A percentile compares a stretch with the other conserved stretches of the same genome.
Conservation (phyloP, 805 yeast species). For the Citeromyces matritensis region DNA sequence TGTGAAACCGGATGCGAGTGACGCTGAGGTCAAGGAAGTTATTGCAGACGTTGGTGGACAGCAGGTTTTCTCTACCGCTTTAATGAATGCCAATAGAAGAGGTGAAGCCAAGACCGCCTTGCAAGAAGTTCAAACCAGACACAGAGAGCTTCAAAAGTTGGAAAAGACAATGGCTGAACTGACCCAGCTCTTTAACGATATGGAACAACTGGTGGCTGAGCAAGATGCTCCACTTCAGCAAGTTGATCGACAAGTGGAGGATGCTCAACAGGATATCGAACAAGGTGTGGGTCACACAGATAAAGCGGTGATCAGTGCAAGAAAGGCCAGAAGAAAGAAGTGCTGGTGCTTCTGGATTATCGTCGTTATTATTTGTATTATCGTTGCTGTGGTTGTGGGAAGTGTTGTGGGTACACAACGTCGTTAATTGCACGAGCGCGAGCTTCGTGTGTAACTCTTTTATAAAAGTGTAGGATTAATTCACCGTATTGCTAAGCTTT, state of each 20-base stretch:
- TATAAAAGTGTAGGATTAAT: no score
- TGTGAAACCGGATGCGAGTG: constrained; percentile 75
- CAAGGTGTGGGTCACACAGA: constrained; percentile 89
- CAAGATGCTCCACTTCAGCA: constrained; percentile 82
- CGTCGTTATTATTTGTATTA: constrained; percentile 40
- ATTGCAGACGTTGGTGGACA: constrained; percentile 75
- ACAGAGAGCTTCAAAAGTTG: constrained; percentile 85
- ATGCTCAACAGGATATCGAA: constrained; percentile 84
- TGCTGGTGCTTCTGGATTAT: constrained; percentile 68
- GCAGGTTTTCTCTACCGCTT: constrained; percentile 90
- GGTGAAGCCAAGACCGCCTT: constrained; percentile 94
- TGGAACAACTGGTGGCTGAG: constrained; percentile 92
- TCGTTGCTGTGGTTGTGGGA: constrained; percentile 58
- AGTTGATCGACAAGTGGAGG: constrained; percentile 65
- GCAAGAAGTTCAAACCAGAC: constrained; percentile 92
- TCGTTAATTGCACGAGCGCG: not conserved
- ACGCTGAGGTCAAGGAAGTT: constrained; percentile 72
- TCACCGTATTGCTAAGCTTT: no score
- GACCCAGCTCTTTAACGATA: constrained; percentile 86
- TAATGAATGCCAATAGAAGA: constrained; percentile 71
- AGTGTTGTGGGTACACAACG: constrained; percentile 22
- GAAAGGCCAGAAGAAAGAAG: constrained; percentile 82
- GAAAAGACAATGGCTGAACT: constrained; percentile 94
- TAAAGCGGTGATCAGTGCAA: constrained; percentile 79
- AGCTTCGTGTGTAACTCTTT: no score